These are phyloP conservation scores for Pythium utonaiense DNA, from an alignment of 352 stramenopile species.

Conservation along the genomic window DNA sequence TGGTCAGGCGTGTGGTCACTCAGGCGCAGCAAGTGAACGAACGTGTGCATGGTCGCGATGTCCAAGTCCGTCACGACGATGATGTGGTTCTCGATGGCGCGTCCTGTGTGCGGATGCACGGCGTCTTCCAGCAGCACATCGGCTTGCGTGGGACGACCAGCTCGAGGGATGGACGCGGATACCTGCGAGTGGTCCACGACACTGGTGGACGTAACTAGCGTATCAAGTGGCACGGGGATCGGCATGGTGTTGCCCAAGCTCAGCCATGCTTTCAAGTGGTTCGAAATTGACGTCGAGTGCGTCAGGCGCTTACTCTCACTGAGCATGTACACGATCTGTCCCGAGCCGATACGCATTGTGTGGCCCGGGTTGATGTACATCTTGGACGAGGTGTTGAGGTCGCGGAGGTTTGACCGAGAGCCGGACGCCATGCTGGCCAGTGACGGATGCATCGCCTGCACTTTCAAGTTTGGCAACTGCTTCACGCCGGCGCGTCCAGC, in stretches of 20 bases:
- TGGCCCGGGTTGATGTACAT: conserved; percentile 48
- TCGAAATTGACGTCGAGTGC: conserved; percentile 36
- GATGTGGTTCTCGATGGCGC: conserved; percentile 46
- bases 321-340: conserved; percentile 63
- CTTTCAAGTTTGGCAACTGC: conserved; percentile 2
- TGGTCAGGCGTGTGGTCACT: conserved; percentile 30
- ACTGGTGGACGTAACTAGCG: background rate
- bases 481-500: background rate
- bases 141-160: background rate
- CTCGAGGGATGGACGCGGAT: background rate
- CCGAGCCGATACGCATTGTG: conserved; percentile 34
- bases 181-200: background rate
- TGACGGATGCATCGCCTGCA: conserved; percentile 6
- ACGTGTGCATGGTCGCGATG: conserved; percentile 35
- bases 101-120: conserved; percentile 18
- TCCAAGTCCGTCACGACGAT: conserved; percentile 60
- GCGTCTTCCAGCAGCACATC: conserved; percentile 42
- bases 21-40: conserved; percentile 49
- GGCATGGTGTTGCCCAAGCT: conserved; percentile 37
- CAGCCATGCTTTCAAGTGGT: conserved; percentile 43
- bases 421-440: background rate
- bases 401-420: conserved; percentile 14
- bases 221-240: conserved; percentile 9
- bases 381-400: conserved; percentile 23
- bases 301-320: conserved; percentile 65